Evolutionary conservation across 31 red algal genomes (phyloP), one percentile per base, ranked within the genome.

Genomic region (Endocladia muricata): DNA sequence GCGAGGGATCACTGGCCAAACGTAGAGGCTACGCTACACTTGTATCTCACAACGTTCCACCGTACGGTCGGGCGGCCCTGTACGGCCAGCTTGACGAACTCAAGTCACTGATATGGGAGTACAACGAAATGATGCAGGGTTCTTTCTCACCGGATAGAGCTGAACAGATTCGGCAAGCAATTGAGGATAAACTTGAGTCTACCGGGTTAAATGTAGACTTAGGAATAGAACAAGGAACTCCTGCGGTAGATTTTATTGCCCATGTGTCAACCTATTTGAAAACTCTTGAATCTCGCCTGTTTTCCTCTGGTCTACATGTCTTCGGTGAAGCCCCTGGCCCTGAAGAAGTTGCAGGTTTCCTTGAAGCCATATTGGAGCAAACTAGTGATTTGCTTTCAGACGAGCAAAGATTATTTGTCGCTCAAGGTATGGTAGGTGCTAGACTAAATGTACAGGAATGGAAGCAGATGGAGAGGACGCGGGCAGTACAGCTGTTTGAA

Each of bases 1-100:
- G 77, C 15, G 87, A 91, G 49, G 74, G 77, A 19, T 76, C 87
- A 2, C 87, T 91, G 9, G 87, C 87, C 3, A 91, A 91, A 71
- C 68, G 87, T 48, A 59, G 87, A 4, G 87, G 70, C 15, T 83
- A 82, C 60, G 87, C 77, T 28, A 91, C 87, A 17, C 67, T 91
- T 69, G 69, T 91, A 38, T 83, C 77, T 11, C 87, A 91, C 44
- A 76, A 76, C 42, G 87, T 91, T 28, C 87, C 87, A 3, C 87
- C 87, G 25, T 77, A 83, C 33, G 87, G 87, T 7, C 78, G 87
- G 1, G 78, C 87, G 26, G 78, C 70, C 9, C 61, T 91, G 23
- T 91, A 91, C 61, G 69, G 79, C 2, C 77, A 91, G 41, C 78
- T 91, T 0, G 76, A 77, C 61, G 77, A 82, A 35, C 64, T 91